phyloP scores from a whole-genome alignment of 257 asterid species.

The Petunia secreta region DNA sequence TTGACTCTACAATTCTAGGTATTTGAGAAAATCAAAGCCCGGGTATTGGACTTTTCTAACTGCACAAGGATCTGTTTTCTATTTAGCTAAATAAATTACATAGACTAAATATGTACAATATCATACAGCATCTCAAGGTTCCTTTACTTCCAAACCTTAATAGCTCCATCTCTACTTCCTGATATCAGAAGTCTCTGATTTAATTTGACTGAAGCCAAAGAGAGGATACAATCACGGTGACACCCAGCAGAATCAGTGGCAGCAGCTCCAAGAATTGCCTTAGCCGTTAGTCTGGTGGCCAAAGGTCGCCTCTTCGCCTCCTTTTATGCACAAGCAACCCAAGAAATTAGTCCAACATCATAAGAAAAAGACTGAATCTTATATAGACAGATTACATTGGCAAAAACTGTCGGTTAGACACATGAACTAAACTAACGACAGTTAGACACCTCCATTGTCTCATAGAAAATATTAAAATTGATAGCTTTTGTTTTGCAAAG shows the following conservation, averaged over 20 bases:
- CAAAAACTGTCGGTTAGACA: too few relatives aligned
- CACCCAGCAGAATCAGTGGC: constrained; percentile 96
- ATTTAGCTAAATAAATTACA: background rate
- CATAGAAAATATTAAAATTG: too few relatives aligned
- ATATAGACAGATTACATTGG: too few relatives aligned
- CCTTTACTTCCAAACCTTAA: constrained; percentile 95
- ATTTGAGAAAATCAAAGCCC: too few relatives aligned
- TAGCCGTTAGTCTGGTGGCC: constrained; percentile 65
- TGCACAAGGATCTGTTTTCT: background rate
- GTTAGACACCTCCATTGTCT: too few relatives aligned
- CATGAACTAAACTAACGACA: too few relatives aligned
- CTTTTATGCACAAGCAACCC: constrained; percentile 42
- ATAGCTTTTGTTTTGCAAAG: too few relatives aligned
- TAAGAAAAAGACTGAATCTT: background rate
- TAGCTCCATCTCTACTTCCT: constrained; percentile 95
- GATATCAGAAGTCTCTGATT: constrained; percentile 97
- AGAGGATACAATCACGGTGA: constrained; percentile 88
- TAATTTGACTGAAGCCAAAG: constrained; percentile 87
- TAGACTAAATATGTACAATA: constrained; percentile 34
- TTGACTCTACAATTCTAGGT: too few relatives aligned
- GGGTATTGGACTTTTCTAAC: too few relatives aligned
- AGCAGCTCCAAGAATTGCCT: constrained; percentile 79
- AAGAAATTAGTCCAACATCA: constrained; percentile 15
- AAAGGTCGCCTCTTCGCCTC: constrained; percentile 83
- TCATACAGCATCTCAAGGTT: constrained; percentile 29